phyloP scores from a whole-genome alignment of 306 rosid species.

The Gillenia trifoliata region DNA sequence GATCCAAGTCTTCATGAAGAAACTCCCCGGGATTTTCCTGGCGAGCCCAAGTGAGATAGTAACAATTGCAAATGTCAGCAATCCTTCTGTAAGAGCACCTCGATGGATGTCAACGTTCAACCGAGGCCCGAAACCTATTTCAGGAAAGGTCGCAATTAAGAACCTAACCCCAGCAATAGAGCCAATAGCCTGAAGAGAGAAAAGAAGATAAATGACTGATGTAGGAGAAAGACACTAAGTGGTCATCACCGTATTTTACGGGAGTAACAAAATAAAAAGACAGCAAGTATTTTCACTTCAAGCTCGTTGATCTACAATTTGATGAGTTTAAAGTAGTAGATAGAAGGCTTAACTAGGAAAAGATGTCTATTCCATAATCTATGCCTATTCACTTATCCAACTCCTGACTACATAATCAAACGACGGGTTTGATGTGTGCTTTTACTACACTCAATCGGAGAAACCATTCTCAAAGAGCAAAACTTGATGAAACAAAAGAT shows the following conservation, averaged over 20 bases:
- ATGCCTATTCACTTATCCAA: neutral
- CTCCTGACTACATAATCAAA: neutral
- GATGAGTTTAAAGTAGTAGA: too few relatives aligned
- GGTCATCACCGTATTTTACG: neutral
- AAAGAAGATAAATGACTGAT: neutral
- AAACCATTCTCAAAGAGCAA: neutral
- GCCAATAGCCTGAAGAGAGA: slow-evolving; percentile 63
- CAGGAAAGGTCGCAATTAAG: slow-evolving; percentile 55
- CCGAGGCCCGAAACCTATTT: slow-evolving; percentile 67
- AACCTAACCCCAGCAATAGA: slow-evolving; percentile 63
- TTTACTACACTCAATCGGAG: neutral
- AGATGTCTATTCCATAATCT: too few relatives aligned
- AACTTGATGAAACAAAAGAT: neutral
- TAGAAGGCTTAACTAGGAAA: too few relatives aligned
- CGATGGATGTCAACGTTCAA: slow-evolving; percentile 64
- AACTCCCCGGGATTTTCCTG: slow-evolving; percentile 48
- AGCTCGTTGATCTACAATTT: neutral
- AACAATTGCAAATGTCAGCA: slow-evolving; percentile 62
- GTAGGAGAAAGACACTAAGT: neutral
- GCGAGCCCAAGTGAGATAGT: slow-evolving; percentile 60
- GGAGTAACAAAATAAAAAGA: neutral
- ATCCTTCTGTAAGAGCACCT: slow-evolving; percentile 86
- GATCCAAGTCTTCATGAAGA: slow-evolving; percentile 94
- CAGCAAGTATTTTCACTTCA: neutral
- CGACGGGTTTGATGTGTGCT: too few relatives aligned